Evolutionary conservation across 208 protist species (phyloP).

Genomic region (Wallacemonas sp.): DNA sequence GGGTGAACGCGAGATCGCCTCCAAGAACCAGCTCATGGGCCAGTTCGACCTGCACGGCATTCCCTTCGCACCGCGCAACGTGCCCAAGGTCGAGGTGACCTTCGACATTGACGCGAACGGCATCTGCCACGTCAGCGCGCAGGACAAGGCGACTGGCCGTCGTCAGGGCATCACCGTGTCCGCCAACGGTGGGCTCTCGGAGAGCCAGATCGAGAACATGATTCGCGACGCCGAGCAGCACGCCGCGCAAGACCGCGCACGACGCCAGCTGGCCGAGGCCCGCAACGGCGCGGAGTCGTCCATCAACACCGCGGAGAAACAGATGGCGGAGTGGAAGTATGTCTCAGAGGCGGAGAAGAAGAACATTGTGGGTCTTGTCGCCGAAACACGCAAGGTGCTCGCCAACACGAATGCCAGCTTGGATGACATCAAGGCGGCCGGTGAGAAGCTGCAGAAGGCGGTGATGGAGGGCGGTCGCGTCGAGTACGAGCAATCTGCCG

Average conservation of each 20-base stretch:
- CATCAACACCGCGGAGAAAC: slow-evolving; percentile 64
- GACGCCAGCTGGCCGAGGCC: slow-evolving; percentile 72
- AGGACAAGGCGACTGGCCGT: slow-evolving; percentile 97
- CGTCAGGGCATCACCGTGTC: slow-evolving; percentile 96
- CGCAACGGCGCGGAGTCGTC: slow-evolving; percentile 86
- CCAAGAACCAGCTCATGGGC: slow-evolving; percentile 95
- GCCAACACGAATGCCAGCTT: slow-evolving; percentile 63
- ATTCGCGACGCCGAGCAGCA: slow-evolving; percentile 80
- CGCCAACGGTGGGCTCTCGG: slow-evolving; percentile 65
- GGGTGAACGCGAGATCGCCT: slow-evolving; percentile 93
- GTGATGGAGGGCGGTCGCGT: slow-evolving; percentile 77
- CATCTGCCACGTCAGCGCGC: slow-evolving; percentile 97
- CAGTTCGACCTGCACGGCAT: slow-evolving; percentile 95
- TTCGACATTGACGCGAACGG: slow-evolving; percentile 99
- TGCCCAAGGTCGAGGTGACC: slow-evolving; percentile 96
- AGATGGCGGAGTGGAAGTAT: slow-evolving; percentile 86
- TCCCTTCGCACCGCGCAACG: slow-evolving; percentile 86
- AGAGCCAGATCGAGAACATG: slow-evolving; percentile 89
- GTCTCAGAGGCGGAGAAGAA: slow-evolving; percentile 75
- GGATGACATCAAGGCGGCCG: slow-evolving; percentile 54
- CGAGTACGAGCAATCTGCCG: slow-evolving; percentile 77
- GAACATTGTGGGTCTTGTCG: slow-evolving; percentile 46
- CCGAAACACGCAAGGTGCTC: slow-evolving; percentile 60
- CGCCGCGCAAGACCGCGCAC: slow-evolving; percentile 74
- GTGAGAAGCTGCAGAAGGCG: slow-evolving; percentile 81